phyloP scores from a whole-genome alignment of 108 stramenopile species.

The Fistulifera solaris region DNA sequence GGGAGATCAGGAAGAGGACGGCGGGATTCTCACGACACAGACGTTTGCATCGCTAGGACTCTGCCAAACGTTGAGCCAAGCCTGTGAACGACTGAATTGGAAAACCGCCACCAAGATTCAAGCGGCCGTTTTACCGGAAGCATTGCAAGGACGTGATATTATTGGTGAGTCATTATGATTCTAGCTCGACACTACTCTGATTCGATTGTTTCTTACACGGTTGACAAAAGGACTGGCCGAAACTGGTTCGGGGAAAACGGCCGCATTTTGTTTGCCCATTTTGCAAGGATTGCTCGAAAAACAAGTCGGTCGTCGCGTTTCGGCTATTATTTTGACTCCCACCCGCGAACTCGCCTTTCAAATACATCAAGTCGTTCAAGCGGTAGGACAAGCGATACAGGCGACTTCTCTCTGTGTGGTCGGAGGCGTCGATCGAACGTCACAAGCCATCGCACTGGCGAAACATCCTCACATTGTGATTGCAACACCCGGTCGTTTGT shows the following conservation, averaged over 20 bases:
- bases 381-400: constrained; percentile 84
- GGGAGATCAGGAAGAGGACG: too few relatives aligned
- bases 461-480: constrained; percentile 95
- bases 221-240: constrained; percentile 88
- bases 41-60: constrained; percentile 85
- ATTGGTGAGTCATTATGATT: constrained; percentile 21
- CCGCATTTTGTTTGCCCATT: constrained; percentile 90
- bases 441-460: constrained; percentile 94
- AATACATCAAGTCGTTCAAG: constrained; percentile 93
- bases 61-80: constrained; percentile 66
- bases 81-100: constrained; percentile 86
- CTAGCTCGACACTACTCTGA: too few relatives aligned
- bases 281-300: constrained; percentile 83
- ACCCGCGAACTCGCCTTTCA: constrained; percentile 99
- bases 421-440: constrained; percentile 92
- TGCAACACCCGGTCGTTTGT: constrained; percentile 95
- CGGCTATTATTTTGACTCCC: constrained; percentile 90
- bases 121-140: constrained; percentile 77
- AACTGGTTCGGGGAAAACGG: constrained; percentile 92
- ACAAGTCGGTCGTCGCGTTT: constrained; percentile 46
- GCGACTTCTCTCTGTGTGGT: constrained; percentile 91
- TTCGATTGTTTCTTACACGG: too few relatives aligned
- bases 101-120: constrained; percentile 90
- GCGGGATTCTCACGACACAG: constrained; percentile 33
- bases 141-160: constrained; percentile 76